Percentiles rank a stretch among this genome's conserved stretches.
Conservation (phyloP, 805 yeast species). For the Candida montana region DNA sequence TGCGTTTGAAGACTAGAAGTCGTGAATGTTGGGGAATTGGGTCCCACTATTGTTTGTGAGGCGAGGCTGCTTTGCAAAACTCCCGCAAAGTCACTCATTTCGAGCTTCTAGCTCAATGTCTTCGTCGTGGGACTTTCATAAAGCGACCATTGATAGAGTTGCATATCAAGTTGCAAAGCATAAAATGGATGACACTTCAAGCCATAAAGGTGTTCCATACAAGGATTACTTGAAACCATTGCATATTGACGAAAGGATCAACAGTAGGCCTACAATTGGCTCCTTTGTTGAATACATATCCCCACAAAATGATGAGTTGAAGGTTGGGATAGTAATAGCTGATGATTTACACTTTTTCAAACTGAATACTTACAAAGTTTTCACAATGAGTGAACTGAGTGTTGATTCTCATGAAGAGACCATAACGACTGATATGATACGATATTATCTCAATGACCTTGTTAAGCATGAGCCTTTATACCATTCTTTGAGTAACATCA, state of each 20-base stretch:
- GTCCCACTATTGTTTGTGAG: background rate
- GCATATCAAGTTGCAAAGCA: background rate
- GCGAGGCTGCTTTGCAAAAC: background rate
- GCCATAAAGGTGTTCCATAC: background rate
- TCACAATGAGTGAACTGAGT: slow-evolving; percentile 1
- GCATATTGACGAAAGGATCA: slow-evolving; percentile 2
- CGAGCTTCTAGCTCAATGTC: background rate
- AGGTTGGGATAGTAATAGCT: slow-evolving; percentile 8
- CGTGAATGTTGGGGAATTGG: no score
- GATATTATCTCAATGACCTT: slow-evolving; percentile 2
- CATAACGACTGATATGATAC: slow-evolving; percentile 5
- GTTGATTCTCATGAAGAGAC: background rate
- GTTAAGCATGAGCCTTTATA: slow-evolving; percentile 7
- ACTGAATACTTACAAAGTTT: slow-evolving; percentile 7
- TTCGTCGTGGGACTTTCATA: background rate
- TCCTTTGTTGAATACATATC: slow-evolving; percentile 7
- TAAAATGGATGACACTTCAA: background rate
- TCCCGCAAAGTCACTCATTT: background rate
- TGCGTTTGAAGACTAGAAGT: no score
- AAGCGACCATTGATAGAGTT: background rate
- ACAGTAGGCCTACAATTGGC: slow-evolving; percentile 9
- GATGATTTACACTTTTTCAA: slow-evolving; percentile 10
- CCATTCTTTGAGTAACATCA: background rate
- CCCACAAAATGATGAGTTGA: background rate
- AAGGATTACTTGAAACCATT: slow-evolving; percentile 1